These are phyloP conservation scores for Choiromyces venosus DNA, from an alignment of 495 filamentous ascomycete genomes.

Conservation along the genomic window DNA sequence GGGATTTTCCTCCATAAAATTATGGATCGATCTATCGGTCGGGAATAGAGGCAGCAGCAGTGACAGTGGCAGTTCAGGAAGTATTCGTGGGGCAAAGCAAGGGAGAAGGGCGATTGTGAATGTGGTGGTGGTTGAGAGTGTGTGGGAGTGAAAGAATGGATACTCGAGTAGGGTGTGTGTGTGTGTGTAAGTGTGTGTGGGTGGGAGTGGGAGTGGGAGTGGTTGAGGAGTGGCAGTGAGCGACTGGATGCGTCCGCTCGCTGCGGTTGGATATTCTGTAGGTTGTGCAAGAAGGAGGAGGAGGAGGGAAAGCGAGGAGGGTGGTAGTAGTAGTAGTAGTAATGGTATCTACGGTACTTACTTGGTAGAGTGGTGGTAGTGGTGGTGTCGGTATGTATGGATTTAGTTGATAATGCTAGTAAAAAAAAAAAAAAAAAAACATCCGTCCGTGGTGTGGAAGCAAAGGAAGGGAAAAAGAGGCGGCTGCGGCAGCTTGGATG, in stretches of 20 bases:
- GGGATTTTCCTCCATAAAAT: not conserved
- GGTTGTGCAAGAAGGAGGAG: not conserved
- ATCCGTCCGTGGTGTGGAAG: not conserved
- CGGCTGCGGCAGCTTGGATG: conserved; percentile 20
- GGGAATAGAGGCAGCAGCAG: conserved; percentile 22
- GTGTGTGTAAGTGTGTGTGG: not conserved
- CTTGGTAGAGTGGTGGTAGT: no score
- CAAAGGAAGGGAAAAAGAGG: conserved; percentile 16
- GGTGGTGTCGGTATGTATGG: not conserved
- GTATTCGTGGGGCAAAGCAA: conserved; percentile 5
- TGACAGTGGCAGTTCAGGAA: conserved; percentile 15
- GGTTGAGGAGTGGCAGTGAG: not conserved
- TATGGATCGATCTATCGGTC: not conserved
- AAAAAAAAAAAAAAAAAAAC: no score
- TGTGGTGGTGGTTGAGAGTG: not conserved
- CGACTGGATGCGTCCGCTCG: not conserved
- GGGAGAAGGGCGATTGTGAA: not conserved
- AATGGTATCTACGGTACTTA: not conserved
- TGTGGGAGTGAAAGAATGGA: not conserved
- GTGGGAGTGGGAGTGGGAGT: not conserved
- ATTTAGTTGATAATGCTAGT: not conserved
- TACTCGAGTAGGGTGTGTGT: not conserved
- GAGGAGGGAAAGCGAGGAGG: not conserved
- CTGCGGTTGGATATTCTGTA: not conserved
- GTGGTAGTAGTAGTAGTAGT: not conserved